Evolutionary conservation across 371 early-diverging fungal species (phyloP).

Genomic region (Batkoa obscura): DNA sequence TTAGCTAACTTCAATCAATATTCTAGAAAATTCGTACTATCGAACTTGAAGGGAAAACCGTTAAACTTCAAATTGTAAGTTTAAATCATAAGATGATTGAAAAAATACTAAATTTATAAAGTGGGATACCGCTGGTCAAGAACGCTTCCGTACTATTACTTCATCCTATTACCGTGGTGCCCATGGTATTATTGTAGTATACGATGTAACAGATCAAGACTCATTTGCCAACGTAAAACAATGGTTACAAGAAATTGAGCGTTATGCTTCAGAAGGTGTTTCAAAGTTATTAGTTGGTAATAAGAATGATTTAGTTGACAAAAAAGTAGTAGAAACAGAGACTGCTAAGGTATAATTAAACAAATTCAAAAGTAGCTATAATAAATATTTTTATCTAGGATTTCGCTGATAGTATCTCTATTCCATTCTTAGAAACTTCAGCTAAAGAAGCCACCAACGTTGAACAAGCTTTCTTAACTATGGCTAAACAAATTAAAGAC

Average conservation of each 20-base stretch:
- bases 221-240: constrained; percentile 79
- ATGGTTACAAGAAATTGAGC: constrained; percentile 97
- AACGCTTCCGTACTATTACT: constrained; percentile 98
- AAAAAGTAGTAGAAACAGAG: constrained; percentile 60
- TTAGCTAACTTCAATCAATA: background rate
- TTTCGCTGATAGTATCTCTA: constrained; percentile 64
- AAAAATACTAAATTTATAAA: constrained; percentile 7
- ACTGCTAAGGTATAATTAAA: constrained; percentile 31
- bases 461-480: constrained; percentile 87
- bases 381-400: constrained; percentile 20
- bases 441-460: constrained; percentile 89
- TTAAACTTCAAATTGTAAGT: constrained; percentile 93
- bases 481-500: constrained; percentile 76
- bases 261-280: constrained; percentile 76
- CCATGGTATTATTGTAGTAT: constrained; percentile 96
- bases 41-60: constrained; percentile 91
- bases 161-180: constrained; percentile 98
- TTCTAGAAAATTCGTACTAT: constrained; percentile 96
- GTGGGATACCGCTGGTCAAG: constrained; percentile 99
- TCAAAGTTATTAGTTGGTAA: constrained; percentile 97
- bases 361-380: no score
- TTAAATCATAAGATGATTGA: background rate
- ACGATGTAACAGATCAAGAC: constrained; percentile 94
- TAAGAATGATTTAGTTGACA: constrained; percentile 91
- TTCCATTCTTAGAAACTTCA: constrained; percentile 85